Conservation (phyloP, 305 asterid species). For the Fraxinus ornus region DNA sequence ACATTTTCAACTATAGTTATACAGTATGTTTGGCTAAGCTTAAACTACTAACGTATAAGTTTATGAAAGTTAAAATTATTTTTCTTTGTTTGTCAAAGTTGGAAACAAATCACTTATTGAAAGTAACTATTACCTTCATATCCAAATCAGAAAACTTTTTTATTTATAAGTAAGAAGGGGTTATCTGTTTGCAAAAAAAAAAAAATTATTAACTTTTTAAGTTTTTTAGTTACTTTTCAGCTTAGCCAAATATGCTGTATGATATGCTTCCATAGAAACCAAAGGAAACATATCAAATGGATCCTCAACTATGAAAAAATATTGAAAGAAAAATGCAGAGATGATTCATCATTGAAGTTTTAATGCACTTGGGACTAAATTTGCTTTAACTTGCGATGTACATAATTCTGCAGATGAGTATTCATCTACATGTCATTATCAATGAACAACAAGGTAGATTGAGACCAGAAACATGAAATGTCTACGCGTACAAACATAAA, state of each 20-base stretch:
- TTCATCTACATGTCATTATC: background rate
- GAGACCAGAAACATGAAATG: background rate
- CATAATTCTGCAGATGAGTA: background rate
- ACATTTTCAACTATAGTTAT: background rate
- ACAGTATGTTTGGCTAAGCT: background rate
- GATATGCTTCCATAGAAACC: background rate
- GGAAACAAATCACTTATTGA: background rate
- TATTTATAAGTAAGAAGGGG: background rate
- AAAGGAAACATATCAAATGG: background rate
- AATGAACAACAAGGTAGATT: background rate
- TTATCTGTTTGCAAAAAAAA: background rate
- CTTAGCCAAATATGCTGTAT: background rate
- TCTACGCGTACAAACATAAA: background rate
- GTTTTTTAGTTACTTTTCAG: background rate
- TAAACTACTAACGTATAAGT: background rate
- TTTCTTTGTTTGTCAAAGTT: background rate
- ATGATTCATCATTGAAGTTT: constrained; percentile 11
- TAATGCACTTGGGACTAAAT: constrained; percentile 2
- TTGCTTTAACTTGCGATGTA: background rate
- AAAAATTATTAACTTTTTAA: background rate
- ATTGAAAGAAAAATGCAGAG: background rate
- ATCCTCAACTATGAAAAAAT: background rate
- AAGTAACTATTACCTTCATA: background rate
- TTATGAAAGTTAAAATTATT: background rate
- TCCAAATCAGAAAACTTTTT: background rate